Percentiles rank a stretch among this genome's conserved stretches.
These are phyloP conservation scores for Macrotyloma uniflorum DNA, from an alignment of 306 rosid genomes.

Conservation along the genomic window DNA sequence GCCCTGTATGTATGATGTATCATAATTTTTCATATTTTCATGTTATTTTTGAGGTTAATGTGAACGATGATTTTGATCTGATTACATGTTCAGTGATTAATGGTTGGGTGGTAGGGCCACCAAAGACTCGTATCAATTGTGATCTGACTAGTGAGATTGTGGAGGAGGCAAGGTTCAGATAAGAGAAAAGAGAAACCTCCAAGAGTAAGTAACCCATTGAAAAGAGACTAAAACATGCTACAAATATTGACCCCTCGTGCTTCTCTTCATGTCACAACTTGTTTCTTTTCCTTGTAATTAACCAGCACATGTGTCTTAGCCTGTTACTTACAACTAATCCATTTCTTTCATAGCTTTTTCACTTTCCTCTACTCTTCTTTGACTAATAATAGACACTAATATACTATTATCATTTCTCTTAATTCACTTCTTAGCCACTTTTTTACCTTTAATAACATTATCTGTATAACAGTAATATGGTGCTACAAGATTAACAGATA, in stretches of 20 bases:
- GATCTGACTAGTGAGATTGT: neutral
- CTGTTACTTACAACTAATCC: constrained; percentile 12
- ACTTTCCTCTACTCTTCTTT: neutral
- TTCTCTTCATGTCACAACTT: constrained; percentile 20
- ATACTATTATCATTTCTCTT: neutral
- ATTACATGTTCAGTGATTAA: neutral
- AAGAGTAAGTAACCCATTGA: constrained; percentile 22
- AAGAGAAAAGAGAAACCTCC: constrained; percentile 26
- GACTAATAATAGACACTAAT: neutral
- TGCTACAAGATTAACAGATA: no score
- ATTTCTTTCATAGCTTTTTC: neutral
- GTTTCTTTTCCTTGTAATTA: constrained; percentile 27
- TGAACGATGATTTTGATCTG: neutral
- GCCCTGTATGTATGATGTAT: neutral
- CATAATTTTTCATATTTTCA: neutral
- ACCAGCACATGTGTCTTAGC: constrained; percentile 23
- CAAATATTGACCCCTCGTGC: constrained; percentile 35
- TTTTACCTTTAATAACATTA: constrained; percentile 14
- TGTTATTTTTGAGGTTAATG: constrained; percentile 3
- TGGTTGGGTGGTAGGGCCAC: constrained; percentile 25
- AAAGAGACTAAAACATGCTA: constrained; percentile 14
- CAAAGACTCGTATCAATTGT: neutral
- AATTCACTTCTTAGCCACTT: neutral
- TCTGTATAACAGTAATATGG: no score
- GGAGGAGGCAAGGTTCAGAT: neutral